A percentile compares a stretch with the other conserved stretches of the same genome.
These are phyloP conservation scores for Polygonum aviculare DNA, from an alignment of 148 eudicot species.

Conservation along the genomic window DNA sequence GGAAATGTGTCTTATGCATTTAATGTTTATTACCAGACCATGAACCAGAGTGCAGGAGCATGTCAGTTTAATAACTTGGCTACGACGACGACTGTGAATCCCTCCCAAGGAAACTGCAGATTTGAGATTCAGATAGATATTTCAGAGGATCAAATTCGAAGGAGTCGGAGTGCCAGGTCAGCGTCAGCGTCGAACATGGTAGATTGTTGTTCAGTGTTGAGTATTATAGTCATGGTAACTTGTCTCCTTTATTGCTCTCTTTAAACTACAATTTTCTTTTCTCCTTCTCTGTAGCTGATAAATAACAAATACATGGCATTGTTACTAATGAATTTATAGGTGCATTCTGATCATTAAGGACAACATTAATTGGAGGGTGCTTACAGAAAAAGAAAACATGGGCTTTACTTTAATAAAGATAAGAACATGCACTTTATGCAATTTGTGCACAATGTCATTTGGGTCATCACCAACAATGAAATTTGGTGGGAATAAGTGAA, in stretches of 20 bases:
- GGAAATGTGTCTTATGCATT: slow-evolving; percentile 72
- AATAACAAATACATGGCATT: neutral
- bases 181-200: neutral
- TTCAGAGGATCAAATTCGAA: slow-evolving; percentile 24
- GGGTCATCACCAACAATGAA: too few species aligned
- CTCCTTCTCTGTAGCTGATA: neutral
- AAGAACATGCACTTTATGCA: too few species aligned
- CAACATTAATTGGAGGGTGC: too few species aligned
- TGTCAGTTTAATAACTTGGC: slow-evolving; percentile 52
- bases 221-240: neutral
- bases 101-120: slow-evolving; percentile 49
- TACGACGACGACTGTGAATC: slow-evolving; percentile 47
- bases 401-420: too few species aligned
- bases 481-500: too few species aligned
- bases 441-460: too few species aligned
- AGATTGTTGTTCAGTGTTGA: neutral
- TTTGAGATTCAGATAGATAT: slow-evolving; percentile 65
- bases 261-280: neutral
- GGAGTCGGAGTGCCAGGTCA: slow-evolving; percentile 1
- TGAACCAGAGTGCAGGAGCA: slow-evolving; percentile 54
- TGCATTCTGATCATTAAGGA: too few species aligned
- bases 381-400: too few species aligned
- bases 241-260: neutral
- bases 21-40: slow-evolving; percentile 70
- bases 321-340: neutral